Conservation (phyloP, 306 rosid species). For the Boehmeria nivea region DNA sequence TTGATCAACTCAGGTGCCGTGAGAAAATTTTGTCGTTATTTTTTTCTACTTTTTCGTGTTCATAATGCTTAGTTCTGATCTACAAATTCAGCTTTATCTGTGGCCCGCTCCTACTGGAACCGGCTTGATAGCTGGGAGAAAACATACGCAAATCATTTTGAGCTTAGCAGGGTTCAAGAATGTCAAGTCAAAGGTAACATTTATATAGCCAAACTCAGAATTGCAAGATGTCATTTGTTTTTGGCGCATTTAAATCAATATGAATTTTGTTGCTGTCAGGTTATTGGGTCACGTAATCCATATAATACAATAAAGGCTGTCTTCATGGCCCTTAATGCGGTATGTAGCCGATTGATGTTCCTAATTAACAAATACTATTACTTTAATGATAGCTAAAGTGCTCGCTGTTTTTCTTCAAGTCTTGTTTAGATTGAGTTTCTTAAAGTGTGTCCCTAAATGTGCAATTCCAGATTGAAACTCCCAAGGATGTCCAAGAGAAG, state of each 20-base stretch:
- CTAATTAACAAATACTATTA: not conserved
- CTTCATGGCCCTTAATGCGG: constrained; percentile 85
- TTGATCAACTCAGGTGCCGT: not conserved
- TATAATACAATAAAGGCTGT: constrained; percentile 83
- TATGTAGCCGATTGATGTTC: constrained; percentile 29
- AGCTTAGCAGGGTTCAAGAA: constrained; percentile 85
- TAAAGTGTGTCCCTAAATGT: constrained; percentile 12
- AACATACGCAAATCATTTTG: constrained; percentile 65
- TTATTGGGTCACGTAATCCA: constrained; percentile 84
- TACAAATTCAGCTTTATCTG: constrained; percentile 61
- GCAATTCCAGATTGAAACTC: constrained; percentile 72
- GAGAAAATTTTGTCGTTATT: not conserved
- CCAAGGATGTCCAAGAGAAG: constrained; percentile 84
- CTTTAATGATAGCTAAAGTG: not conserved
- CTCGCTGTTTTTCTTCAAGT: not conserved
- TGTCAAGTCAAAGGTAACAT: constrained; percentile 81
- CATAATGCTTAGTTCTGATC: constrained; percentile 9
- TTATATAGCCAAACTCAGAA: constrained; percentile 13
- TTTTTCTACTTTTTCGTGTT: not conserved
- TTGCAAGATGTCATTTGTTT: not conserved
- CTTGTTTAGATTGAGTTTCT: constrained; percentile 1
- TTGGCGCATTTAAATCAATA: not conserved
- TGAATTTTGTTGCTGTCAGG: constrained; percentile 39
- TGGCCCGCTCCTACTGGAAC: constrained; percentile 90
- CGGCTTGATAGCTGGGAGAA: constrained; percentile 83